Base-by-base conservation (phyloP, 371 early-diverging fungal genomes). In the Fennellomyces sp. region DNA sequence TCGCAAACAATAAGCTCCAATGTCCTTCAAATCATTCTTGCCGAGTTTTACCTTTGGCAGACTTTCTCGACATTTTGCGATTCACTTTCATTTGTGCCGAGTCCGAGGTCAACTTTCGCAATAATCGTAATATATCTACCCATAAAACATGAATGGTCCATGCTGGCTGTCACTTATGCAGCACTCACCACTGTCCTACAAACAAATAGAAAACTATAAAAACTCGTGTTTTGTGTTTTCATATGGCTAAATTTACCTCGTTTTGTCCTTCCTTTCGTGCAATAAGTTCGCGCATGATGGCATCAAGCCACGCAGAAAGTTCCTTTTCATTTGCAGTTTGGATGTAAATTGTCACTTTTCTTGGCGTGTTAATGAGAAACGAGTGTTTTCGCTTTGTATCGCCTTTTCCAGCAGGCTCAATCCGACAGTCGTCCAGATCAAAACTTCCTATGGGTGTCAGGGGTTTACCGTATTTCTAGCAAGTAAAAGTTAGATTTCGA, bases 211-310 rank as follows among this genome's bases (percentile, higher is more conserved):
- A 26, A 26, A 6, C 25, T n/a, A 45, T 13, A 38, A 15, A 38
- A 15, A 50, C 25, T 26, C 13, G 17, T 23, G 30, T 10, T 10
- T 5, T 41, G 2, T 3, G 5, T 10, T 19, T 21, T 58, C 21
- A 28, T 2, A 13, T 8, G 26, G 13, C 36, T 13, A 15, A 27
- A 26, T 39, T 57, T 65, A 68, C 72, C 42, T 61, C 68, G 17
- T 56, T 47, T 49, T 31, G 48, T 19, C 60, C 61, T 63, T 75
- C 75, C 59, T 76, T 81, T 25, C 78, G 62, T 0, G 72, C 69
- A 27, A 81, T 68, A 19, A 81, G 35, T 42, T 81, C 81, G 29
- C 81, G 68, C 81, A 81, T 81, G 23, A 81, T 74, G 15, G 75
- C 73, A 57, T 81, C 81, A 1, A 78, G 58, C 81, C 81, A 81